A percentile compares a stretch with the other conserved stretches of the same genome.
These are phyloP conservation scores for Capsicum chinense DNA, from an alignment of 257 asterid species.

Conservation along the genomic window DNA sequence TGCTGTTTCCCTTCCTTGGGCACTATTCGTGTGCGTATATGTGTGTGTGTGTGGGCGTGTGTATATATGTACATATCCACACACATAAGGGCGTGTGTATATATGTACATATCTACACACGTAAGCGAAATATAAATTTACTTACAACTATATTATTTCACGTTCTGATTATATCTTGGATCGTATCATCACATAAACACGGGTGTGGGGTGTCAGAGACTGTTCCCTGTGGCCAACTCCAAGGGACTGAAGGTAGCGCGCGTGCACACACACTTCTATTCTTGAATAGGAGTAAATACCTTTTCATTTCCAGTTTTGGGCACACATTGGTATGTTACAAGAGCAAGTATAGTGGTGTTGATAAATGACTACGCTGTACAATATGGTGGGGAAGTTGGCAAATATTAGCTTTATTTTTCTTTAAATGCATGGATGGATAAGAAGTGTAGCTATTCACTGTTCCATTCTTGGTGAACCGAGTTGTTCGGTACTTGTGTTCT, in stretches of 20 bases:
- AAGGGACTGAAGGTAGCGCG: not conserved
- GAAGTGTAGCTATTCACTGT: not conserved
- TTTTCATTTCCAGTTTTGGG: not conserved
- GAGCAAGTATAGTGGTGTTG: not conserved
- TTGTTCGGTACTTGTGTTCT: too few species aligned
- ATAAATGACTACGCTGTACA: not conserved
- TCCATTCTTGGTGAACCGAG: not conserved
- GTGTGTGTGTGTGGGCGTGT: not conserved
- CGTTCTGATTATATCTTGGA: too few species aligned
- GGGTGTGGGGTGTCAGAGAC: too few species aligned
- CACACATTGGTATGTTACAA: not conserved
- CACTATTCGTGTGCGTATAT: not conserved
- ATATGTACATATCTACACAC: too few species aligned
- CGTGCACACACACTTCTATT: not conserved
- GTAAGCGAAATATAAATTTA: too few species aligned
- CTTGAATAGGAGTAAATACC: not conserved
- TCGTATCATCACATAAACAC: too few species aligned
- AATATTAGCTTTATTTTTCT: not conserved
- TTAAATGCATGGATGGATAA: not conserved
- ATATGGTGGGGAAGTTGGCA: not conserved
- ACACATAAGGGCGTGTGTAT: too few species aligned
- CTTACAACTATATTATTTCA: too few species aligned
- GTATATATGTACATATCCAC: too few species aligned
- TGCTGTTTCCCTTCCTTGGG: not conserved
- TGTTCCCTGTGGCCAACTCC: too few species aligned